phyloP scores from a whole-genome alignment of 257 asterid genomes.

The Cynanchum wilfordii region DNA sequence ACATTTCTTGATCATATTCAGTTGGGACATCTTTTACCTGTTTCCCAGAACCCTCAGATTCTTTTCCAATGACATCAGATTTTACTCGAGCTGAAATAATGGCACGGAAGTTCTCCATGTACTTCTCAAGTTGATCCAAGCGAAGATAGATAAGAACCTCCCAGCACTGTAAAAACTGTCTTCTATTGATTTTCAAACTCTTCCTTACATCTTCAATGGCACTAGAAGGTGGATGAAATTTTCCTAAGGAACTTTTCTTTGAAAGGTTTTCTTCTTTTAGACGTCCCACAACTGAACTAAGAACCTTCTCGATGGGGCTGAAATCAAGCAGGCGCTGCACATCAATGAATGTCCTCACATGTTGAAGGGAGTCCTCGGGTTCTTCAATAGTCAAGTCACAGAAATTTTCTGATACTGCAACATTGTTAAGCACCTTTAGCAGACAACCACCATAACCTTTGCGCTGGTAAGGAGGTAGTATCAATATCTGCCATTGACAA shows the following conservation, averaged over 20 bases:
- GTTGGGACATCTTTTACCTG: conserved; percentile 65
- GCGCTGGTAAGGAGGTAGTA: conserved; percentile 78
- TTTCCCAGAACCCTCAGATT: conserved; percentile 59
- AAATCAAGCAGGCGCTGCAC: conserved; percentile 65
- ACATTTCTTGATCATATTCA: conserved; percentile 55
- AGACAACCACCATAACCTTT: conserved; percentile 77
- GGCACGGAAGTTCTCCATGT: conserved; percentile 48
- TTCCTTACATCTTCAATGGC: conserved; percentile 58
- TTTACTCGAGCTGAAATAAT: conserved; percentile 51
- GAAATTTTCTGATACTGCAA: conserved; percentile 61
- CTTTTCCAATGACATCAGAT: conserved; percentile 76
- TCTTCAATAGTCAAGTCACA: conserved; percentile 88
- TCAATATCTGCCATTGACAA: conserved; percentile 53
- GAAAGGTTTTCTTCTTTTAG: conserved; percentile 53
- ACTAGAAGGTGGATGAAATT: conserved; percentile 43
- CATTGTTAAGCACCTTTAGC: conserved; percentile 54
- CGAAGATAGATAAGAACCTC: conserved; percentile 76
- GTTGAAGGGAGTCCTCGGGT: conserved; percentile 87
- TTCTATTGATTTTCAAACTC: conserved; percentile 70
- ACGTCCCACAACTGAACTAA: conserved; percentile 37
- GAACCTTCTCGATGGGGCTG: conserved; percentile 50
- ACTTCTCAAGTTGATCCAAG: conserved; percentile 44
- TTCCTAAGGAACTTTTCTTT: conserved; percentile 42
- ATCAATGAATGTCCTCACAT: conserved; percentile 71
- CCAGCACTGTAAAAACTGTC: conserved; percentile 89